Percentiles rank a stretch among this genome's conserved stretches.
These are phyloP conservation scores for Euryodendron excelsum DNA, from an alignment of 148 eudicot species.

Conservation along the genomic window DNA sequence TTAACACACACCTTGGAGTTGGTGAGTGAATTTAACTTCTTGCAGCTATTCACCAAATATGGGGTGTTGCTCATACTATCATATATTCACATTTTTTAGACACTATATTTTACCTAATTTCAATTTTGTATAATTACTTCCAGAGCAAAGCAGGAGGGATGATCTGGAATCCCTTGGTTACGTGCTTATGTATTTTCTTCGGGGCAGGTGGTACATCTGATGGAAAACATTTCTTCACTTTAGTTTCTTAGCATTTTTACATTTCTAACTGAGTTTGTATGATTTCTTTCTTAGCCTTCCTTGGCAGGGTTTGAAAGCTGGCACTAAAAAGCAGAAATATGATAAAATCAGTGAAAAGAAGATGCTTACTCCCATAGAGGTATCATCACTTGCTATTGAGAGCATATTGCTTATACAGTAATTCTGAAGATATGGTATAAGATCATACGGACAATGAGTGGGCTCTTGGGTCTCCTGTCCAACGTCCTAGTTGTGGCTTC, in stretches of 20 bases:
- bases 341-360: slow-evolving; percentile 96
- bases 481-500: background rate
- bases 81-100: background rate
- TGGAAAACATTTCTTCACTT: background rate
- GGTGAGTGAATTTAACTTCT: slow-evolving; percentile 45
- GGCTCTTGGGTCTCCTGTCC: background rate
- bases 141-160: slow-evolving; percentile 98
- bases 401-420: background rate
- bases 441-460: background rate
- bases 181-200: slow-evolving; percentile 90
- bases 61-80: background rate
- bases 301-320: slow-evolving; percentile 98
- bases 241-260: background rate
- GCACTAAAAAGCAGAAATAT: slow-evolving; percentile 93
- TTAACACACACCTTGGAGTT: slow-evolving; percentile 95
- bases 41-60: background rate
- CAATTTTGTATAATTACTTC: slow-evolving; percentile 7
- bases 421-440: background rate
- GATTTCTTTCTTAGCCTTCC: slow-evolving; percentile 65
- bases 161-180: slow-evolving; percentile 95
- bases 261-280: slow-evolving; percentile 14
- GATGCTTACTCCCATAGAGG: slow-evolving; percentile 95
- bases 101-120: background rate
- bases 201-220: slow-evolving; percentile 68
- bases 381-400: slow-evolving; percentile 13